These are phyloP conservation scores for Solanum ossicruentum DNA, from an alignment of 257 asterid genomes.

Conservation along the genomic window DNA sequence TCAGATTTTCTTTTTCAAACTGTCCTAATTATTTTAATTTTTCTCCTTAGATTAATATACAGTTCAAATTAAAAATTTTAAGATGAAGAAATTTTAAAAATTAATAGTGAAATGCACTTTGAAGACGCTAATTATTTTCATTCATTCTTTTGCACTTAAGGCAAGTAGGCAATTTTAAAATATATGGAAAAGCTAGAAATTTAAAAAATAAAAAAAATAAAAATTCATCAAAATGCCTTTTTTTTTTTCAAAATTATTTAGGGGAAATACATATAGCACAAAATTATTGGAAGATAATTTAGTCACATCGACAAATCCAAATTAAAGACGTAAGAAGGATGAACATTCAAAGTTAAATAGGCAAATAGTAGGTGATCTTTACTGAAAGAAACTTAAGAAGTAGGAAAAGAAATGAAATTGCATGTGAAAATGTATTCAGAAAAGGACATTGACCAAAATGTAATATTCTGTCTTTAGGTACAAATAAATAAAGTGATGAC, in stretches of 20 bases:
- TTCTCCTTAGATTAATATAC: no score
- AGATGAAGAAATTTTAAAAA: no score
- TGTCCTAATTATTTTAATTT: background rate
- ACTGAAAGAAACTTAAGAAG: no score
- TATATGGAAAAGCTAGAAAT: no score
- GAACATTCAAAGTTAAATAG: background rate
- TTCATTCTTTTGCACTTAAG: no score
- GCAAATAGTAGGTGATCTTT: background rate
- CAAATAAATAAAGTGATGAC: background rate
- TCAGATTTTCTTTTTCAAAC: background rate
- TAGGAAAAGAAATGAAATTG: background rate
- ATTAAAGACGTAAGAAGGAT: background rate
- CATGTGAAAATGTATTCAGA: background rate
- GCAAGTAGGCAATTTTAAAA: no score
- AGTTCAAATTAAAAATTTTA: no score
- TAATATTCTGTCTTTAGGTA: background rate
- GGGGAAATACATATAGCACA: background rate
- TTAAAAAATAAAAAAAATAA: no score
- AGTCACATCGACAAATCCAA: no score
- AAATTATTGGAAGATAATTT: background rate
- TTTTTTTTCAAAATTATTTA: background rate
- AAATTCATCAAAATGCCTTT: background rate
- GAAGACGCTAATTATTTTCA: no score
- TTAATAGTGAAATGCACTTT: no score
- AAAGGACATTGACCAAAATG: background rate